Evolutionary conservation across 176 grass and related monocot species (phyloP).

Genomic region (Phoenix roebelenii): DNA sequence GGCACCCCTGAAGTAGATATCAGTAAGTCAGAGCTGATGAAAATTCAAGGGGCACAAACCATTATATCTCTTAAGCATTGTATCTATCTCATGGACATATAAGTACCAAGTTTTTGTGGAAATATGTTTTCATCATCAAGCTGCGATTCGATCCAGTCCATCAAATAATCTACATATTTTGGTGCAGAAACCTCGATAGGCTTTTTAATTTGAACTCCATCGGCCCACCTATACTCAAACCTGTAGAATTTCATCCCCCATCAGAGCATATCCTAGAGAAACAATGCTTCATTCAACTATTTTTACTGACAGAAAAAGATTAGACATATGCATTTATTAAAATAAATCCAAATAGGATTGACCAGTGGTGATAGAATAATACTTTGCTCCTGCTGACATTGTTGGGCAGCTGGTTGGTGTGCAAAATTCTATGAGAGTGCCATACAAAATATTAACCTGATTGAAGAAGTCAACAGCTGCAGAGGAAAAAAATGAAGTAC

Average conservation of each 20-base stretch:
- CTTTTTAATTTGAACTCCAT: constrained; percentile 81
- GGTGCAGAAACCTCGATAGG: constrained; percentile 79
- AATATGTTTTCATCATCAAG: constrained; percentile 82
- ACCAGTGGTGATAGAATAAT: constrained; percentile 5
- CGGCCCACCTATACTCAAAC: constrained; percentile 92
- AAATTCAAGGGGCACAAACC: too few relatives aligned
- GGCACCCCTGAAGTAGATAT: constrained; percentile 35
- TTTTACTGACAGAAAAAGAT: too few relatives aligned
- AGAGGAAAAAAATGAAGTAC: not conserved
- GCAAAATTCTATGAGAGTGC: constrained; percentile 90
- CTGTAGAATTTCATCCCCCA: constrained; percentile 16
- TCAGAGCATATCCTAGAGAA: too few relatives aligned
- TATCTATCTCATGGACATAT: not conserved
- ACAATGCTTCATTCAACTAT: too few relatives aligned
- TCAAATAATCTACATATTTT: constrained; percentile 89
- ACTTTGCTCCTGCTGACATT: constrained; percentile 94
- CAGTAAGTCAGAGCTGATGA: not conserved
- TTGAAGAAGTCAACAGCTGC: constrained; percentile 98
- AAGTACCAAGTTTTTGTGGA: constrained; percentile 75
- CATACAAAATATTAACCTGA: constrained; percentile 78
- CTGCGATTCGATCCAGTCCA: constrained; percentile 83
- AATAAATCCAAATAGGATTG: too few relatives aligned
- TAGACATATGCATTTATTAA: too few relatives aligned
- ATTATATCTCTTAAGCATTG: too few relatives aligned
- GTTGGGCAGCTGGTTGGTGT: constrained; percentile 71